Base-by-base conservation (phyloP, 2,329 filamentous ascomycete genomes). In the Curvularia eragrostidis region DNA sequence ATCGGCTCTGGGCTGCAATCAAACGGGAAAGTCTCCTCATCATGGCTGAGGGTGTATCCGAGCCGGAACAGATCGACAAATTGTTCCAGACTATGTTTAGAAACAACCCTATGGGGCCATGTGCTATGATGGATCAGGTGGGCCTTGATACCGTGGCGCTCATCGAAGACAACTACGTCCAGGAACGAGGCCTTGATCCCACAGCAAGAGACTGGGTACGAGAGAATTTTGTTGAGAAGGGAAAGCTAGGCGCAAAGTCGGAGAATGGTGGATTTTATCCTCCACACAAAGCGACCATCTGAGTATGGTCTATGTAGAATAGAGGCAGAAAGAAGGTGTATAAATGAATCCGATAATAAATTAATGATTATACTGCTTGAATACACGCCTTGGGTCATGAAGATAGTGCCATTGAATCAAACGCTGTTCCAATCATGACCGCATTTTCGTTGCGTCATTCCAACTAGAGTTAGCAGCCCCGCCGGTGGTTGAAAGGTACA, bases 1-100 rank as follows among this genome's bases (percentile, higher is more conserved):
- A 86, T 52, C 80, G 84, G 0, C 68, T 86, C 0, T 86, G 84
- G 83, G 84, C 84, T 0, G 84, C 84, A 0, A 76, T 86, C 15
- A 85, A 86, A 67, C 76, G 84, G 2, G 84, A 86, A 61, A 69
- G 73, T 0, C 59, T 86, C 50, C 78, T 69, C 0, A 82, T 85
- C 9, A 60, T 86, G 2, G 75, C 80, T 0, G 83, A 85, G 48
- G 83, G 77, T 0, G 82, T 85, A 0, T 77, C 78, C 0, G 75
- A 72, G 0, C 81, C 84, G 0, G 71, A 78, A n/a, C 79, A 84
- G 48, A 79, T 85, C 24, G 84, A 86, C 56, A 62, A 63, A 0
- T 65, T 85, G 5, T 85, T 81, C 77, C 62, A 54, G 12, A 75
- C 81, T 52, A 80, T 82, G 67, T 74, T 66, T 36, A 53, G 49